Percentiles rank a stretch among this genome's conserved stretches.
Conservation (phyloP, 371 early-diverging fungal species). For the Mortierella sp. region DNA sequence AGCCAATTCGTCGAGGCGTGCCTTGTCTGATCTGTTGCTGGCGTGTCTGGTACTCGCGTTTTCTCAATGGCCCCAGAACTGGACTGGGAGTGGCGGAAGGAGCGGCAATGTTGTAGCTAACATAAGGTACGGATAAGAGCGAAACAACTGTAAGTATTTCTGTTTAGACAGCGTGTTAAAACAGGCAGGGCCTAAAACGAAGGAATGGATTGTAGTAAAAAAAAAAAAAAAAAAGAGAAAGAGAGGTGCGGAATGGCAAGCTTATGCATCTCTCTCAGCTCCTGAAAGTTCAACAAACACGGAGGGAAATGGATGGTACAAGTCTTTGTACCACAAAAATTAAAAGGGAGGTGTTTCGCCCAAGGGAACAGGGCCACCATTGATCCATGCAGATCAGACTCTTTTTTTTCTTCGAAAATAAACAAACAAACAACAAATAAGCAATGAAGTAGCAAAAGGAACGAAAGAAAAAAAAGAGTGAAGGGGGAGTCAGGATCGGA, state of each 20-base stretch:
- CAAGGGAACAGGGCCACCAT: constrained; percentile 4
- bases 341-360: background rate
- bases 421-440: background rate
- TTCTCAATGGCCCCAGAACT: constrained; percentile 35
- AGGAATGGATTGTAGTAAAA: background rate
- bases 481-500: background rate
- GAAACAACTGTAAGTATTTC: too few species aligned
- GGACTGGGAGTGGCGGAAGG: constrained; percentile 10
- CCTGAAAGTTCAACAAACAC: constrained; percentile 6
- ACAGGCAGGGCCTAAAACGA: background rate
- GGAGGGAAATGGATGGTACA: background rate
- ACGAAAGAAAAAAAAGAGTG: background rate
- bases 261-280: background rate
- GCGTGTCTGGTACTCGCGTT: constrained; percentile 44
- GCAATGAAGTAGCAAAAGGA: background rate
- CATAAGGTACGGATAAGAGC: background rate
- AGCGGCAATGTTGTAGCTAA: constrained; percentile 25
- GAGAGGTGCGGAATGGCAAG: background rate
- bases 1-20: constrained; percentile 33
- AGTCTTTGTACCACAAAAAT: background rate
- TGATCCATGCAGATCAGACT: background rate
- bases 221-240: background rate
- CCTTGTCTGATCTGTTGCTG: constrained; percentile 47
- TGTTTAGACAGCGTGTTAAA: background rate
- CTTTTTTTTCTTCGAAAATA: too few species aligned